Conservation (phyloP, 2,329 filamentous ascomycete genomes). For the Fusarium duplospermum region DNA sequence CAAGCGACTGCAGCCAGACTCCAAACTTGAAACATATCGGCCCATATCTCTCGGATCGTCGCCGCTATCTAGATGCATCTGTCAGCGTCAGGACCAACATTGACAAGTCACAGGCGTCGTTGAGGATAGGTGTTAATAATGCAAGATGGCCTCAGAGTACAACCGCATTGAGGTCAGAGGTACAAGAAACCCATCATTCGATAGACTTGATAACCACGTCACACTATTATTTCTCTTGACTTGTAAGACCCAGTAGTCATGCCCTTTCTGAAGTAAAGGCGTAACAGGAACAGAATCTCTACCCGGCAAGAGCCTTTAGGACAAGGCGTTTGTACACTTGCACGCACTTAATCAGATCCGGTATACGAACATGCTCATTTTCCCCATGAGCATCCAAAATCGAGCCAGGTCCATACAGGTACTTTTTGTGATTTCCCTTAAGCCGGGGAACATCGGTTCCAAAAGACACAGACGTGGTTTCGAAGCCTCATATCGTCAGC, state of each 20-base stretch:
- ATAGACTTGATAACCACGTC: too few species aligned
- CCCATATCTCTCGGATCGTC: not conserved
- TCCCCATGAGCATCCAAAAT: conserved; percentile 52
- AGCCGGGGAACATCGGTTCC: conserved; percentile 55
- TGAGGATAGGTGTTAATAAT: not conserved
- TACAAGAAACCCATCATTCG: not conserved
- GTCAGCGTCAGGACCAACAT: not conserved
- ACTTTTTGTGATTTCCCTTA: conserved; percentile 44
- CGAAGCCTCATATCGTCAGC: conserved; percentile 46
- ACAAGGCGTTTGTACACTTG: not conserved
- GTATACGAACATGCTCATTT: not conserved
- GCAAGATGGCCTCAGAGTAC: not conserved
- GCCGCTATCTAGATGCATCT: not conserved
- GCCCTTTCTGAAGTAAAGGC: not conserved
- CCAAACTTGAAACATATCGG: not conserved
- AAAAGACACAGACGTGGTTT: conserved; percentile 51
- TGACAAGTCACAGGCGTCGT: not conserved
- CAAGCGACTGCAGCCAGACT: not conserved
- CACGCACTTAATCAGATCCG: not conserved
- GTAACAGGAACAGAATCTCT: not conserved
- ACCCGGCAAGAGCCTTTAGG: not conserved
- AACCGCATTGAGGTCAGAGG: too few species aligned
- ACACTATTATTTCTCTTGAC: too few species aligned
- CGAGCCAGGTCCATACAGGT: conserved; percentile 55
- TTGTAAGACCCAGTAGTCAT: too few species aligned